Evolutionary conservation across 225 moss, liverwort and hornwort species (phyloP).

Genomic region (Pleurozium schreberi): DNA sequence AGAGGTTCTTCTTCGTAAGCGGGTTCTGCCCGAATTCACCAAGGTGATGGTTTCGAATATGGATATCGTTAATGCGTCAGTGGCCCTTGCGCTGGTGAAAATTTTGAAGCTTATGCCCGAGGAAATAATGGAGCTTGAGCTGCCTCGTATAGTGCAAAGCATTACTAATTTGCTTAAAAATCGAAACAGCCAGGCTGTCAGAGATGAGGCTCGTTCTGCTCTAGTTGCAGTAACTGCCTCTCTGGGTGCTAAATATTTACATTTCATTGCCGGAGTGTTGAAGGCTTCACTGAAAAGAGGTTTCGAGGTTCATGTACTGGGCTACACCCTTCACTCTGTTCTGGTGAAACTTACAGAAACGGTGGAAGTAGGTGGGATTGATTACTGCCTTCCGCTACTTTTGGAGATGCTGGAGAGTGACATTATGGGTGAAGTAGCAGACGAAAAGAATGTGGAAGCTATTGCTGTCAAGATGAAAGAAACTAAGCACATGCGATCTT

Average conservation of each 20-base stretch:
- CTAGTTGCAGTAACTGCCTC: conserved; percentile 68
- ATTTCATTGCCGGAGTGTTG: conserved; percentile 73
- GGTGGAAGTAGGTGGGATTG: conserved; percentile 66
- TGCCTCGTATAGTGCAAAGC: conserved; percentile 81
- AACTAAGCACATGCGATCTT: conserved; percentile 80
- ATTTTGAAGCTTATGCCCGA: conserved; percentile 76
- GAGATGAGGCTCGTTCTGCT: conserved; percentile 95
- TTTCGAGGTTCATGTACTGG: conserved; percentile 92
- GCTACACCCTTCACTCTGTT: conserved; percentile 80
- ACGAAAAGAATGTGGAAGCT: conserved; percentile 85
- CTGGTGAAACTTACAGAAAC: conserved; percentile 59
- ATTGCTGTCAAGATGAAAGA: conserved; percentile 98
- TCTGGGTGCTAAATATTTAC: conserved; percentile 69
- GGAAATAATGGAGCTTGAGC: conserved; percentile 63
- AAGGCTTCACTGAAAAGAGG: conserved; percentile 77
- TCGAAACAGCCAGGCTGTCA: conserved; percentile 82
- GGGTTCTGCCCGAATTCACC: conserved; percentile 71
- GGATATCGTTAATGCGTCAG: conserved; percentile 84
- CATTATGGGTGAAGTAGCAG: conserved; percentile 92
- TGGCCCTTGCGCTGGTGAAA: conserved; percentile 78
- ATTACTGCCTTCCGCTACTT: conserved; percentile 73
- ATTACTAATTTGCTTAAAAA: conserved; percentile 83
- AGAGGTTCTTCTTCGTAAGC: conserved; percentile 46
- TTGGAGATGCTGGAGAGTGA: conserved; percentile 83
- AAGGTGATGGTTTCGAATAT: conserved; percentile 79